phyloP scores from a whole-genome alignment of 257 asterid species.

The Plantago ovata region DNA sequence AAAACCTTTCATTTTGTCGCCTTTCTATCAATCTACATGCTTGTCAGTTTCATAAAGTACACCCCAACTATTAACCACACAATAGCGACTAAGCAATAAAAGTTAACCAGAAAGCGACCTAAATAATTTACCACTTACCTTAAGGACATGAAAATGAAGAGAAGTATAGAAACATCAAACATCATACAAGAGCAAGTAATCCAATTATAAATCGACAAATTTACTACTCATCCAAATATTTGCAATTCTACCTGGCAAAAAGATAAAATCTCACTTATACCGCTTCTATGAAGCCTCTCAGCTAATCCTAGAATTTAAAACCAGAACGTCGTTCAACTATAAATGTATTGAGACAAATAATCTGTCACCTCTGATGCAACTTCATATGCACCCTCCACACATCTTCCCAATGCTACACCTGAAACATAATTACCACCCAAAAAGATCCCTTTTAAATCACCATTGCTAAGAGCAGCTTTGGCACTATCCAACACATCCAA shows the following conservation, averaged over 20 bases:
- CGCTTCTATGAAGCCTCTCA: conserved; percentile 5
- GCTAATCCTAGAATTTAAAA: conserved; percentile 18
- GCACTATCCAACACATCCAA: conserved; percentile 65
- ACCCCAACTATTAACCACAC: too few relatives aligned
- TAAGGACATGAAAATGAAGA: background rate
- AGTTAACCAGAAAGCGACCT: too few relatives aligned
- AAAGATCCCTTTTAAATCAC: conserved; percentile 67
- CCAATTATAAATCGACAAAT: conserved; percentile 8
- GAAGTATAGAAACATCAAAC: background rate
- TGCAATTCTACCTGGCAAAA: conserved; percentile 1
- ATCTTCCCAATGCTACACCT: conserved; percentile 95
- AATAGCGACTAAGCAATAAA: too few relatives aligned
- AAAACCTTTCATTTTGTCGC: too few relatives aligned
- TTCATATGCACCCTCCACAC: conserved; percentile 90
- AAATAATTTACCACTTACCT: background rate
- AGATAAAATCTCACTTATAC: background rate
- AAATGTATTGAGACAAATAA: conserved; percentile 49
- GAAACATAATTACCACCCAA: conserved; percentile 88
- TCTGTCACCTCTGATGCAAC: conserved; percentile 67
- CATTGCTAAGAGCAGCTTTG: conserved; percentile 47
- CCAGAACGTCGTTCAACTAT: conserved; percentile 29
- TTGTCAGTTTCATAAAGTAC: too few relatives aligned
- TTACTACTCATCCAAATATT: background rate
- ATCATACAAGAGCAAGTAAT: conserved; percentile 1
- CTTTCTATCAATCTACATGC: too few relatives aligned